Evolutionary conservation across 805 yeast species (phyloP).

Genomic region (Schizosaccharomyces japonicus): DNA sequence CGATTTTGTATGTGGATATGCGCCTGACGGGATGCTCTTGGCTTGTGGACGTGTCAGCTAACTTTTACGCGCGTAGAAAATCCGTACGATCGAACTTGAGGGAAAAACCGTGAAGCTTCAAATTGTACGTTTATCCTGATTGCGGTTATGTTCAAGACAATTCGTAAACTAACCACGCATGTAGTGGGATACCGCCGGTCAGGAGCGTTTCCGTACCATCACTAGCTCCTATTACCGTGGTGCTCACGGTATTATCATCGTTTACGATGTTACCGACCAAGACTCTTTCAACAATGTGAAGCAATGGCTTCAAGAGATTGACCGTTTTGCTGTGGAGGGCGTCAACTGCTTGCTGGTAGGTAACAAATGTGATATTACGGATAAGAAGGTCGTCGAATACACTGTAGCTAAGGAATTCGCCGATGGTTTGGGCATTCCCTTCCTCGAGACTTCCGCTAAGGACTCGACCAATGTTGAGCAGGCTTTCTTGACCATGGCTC

Average conservation of each 20-base stretch:
- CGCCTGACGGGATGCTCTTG: neutral
- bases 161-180: too few relatives aligned
- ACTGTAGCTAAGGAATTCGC: conserved; percentile 94
- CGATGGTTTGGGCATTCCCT: conserved; percentile 79
- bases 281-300: conserved; percentile 69
- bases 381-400: conserved; percentile 85
- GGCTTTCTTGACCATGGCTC: conserved; percentile 95
- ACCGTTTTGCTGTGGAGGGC: conserved; percentile 92
- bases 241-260: conserved; percentile 94
- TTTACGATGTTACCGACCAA: conserved; percentile 93
- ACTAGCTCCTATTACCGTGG: conserved; percentile 95
- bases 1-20: conserved; percentile 31
- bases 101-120: conserved; percentile 94
- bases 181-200: conserved; percentile 95
- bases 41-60: too few relatives aligned
- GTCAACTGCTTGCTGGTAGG: conserved; percentile 90
- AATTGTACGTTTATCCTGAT: conserved; percentile 30
- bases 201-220: conserved; percentile 92
- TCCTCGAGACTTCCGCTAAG: conserved; percentile 87
- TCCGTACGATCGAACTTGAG: conserved; percentile 47
- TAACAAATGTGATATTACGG: conserved; percentile 81
- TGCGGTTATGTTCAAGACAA: too few relatives aligned
- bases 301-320: conserved; percentile 97
- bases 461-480: conserved; percentile 92
- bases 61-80: conserved; percentile 17